Percentiles rank a stretch among this genome's conserved stretches.
Evolutionary conservation across 208 protist species (phyloP).

Genomic region (Naegleria gruberi): DNA sequence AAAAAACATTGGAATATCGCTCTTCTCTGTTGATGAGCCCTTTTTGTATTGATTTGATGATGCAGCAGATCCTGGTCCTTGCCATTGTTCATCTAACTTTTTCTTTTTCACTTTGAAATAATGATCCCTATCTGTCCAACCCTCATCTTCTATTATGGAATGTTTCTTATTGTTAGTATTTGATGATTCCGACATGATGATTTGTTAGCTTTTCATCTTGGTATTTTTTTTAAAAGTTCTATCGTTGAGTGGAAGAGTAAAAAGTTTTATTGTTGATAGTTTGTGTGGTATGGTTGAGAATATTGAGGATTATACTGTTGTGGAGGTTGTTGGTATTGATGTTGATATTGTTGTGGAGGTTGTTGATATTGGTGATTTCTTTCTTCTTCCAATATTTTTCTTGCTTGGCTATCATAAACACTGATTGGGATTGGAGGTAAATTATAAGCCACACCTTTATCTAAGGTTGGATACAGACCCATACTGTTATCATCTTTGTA

Average conservation of each 20-base stretch:
- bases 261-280: too few relatives aligned
- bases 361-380: not conserved
- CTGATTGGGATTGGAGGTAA: not conserved
- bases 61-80: not conserved
- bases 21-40: not conserved
- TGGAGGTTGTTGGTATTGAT: too few relatives aligned
- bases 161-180: not conserved
- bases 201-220: too few relatives aligned
- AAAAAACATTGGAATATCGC: not conserved
- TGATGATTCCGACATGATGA: too few relatives aligned
- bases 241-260: too few relatives aligned
- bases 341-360: not conserved
- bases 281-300: too few relatives aligned
- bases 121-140: conserved; percentile 5
- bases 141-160: not conserved
- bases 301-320: too few relatives aligned
- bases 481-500: not conserved
- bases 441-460: not conserved
- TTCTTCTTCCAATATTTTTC: not conserved
- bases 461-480: not conserved
- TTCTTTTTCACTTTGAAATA: conserved; percentile 4
- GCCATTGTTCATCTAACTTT: not conserved
- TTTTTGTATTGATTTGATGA: not conserved
- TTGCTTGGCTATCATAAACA: not conserved
- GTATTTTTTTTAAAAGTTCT: too few relatives aligned